Conservation (phyloP, 2,329 filamentous ascomycete species). For the Hypoxylon sp. region DNA sequence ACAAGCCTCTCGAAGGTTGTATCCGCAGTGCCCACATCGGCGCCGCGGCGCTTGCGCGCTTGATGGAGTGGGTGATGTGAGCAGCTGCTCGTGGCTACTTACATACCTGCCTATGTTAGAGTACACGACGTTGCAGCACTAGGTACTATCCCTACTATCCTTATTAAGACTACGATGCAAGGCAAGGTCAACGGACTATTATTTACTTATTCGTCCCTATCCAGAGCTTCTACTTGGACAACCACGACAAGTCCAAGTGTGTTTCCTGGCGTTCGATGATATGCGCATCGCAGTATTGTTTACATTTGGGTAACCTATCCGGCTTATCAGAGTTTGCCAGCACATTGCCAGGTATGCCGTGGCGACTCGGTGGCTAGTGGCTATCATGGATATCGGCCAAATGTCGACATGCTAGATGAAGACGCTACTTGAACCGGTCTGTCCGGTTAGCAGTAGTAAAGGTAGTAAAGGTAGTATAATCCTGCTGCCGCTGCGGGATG, state of each 20-base stretch:
- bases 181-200: constrained; percentile 30
- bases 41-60: constrained; percentile 39
- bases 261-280: constrained; percentile 39
- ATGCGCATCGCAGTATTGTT: constrained; percentile 29
- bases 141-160: not conserved
- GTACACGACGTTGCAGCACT: constrained; percentile 25
- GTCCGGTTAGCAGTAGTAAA: constrained; percentile 11
- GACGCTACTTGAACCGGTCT: constrained; percentile 24
- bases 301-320: constrained; percentile 11
- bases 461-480: constrained; percentile 9
- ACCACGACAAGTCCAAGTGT: constrained; percentile 28
- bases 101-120: constrained; percentile 8
- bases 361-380: constrained; percentile 30
- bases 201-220: constrained; percentile 21
- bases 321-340: constrained; percentile 43
- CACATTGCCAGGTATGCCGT: constrained; percentile 36
- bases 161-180: constrained; percentile 29
- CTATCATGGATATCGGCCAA: constrained; percentile 18
- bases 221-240: constrained; percentile 33
- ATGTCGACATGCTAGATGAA: constrained; percentile 16
- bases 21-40: constrained; percentile 34
- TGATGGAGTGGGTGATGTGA: constrained; percentile 31
- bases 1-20: constrained; percentile 22
- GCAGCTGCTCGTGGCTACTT: constrained; percentile 12
- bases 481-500: constrained; percentile 30